Evolutionary conservation across 1,139 yeast genomes (phyloP).

Genomic region (Ashbya aceris): DNA sequence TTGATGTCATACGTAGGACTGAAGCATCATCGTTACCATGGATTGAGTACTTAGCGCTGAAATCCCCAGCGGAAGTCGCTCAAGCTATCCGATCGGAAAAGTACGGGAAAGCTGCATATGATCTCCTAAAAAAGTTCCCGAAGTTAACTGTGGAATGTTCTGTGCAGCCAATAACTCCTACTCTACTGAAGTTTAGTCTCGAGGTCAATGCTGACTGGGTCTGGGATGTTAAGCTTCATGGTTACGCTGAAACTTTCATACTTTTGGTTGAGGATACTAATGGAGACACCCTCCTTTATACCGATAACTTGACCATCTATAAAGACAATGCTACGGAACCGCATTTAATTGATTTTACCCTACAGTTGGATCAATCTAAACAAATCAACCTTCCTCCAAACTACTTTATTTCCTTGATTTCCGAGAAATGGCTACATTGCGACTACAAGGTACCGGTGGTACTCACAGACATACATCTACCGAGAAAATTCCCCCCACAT

Average conservation of each 20-base stretch:
- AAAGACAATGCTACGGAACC: constrained; percentile 42
- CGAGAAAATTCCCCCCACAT: constrained; percentile 61
- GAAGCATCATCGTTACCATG: constrained; percentile 83
- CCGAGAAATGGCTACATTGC: constrained; percentile 82
- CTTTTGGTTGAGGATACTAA: constrained; percentile 75
- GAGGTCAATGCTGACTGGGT: constrained; percentile 64
- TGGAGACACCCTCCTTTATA: constrained; percentile 62
- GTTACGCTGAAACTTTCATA: constrained; percentile 54
- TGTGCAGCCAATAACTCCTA: constrained; percentile 70
- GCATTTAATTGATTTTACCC: constrained; percentile 55
- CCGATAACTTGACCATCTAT: constrained; percentile 47
- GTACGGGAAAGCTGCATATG: constrained; percentile 53
- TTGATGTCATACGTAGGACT: constrained; percentile 58
- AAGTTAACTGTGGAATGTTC: constrained; percentile 46
- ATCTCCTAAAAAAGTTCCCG: constrained; percentile 66
- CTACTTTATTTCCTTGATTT: constrained; percentile 60
- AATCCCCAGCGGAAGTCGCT: constrained; percentile 65
- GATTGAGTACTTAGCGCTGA: constrained; percentile 50
- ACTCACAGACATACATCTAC: constrained; percentile 47
- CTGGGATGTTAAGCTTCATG: constrained; percentile 64
- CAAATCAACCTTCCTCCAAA: constrained; percentile 62
- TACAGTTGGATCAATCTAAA: constrained; percentile 34
- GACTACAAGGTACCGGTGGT: constrained; percentile 55
- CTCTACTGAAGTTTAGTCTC: constrained; percentile 54
- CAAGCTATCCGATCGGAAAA: constrained; percentile 70